Evolutionary conservation across 2,329 filamentous ascomycete genomes (phyloP), one percentile per base, ranked within the genome.

Genomic region (Ophiosphaerella herpotricha): DNA sequence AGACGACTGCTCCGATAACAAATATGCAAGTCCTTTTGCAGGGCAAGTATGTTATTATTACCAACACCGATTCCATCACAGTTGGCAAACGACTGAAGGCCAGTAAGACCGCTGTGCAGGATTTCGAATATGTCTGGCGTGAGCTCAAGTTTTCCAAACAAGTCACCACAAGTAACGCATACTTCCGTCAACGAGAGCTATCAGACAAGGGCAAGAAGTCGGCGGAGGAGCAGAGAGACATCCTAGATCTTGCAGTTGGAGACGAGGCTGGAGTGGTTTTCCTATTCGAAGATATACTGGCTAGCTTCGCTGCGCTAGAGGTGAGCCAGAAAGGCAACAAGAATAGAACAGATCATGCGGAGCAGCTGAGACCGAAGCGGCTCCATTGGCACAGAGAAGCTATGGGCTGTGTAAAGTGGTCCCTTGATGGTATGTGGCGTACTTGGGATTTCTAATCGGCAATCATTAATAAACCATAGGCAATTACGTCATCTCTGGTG

Each of bases 401-500:
- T 41, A 91, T 97, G 7, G 87, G 89, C 62, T 83, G 90, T 8
- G 80, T 96, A 50, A 96, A 94, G 73, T 97, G 92, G 89, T 97
- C 94, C 12, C 80, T 81, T 60, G 94, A 99, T 80, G 92, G 93
- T 90, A 81, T 68, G 80, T 59, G 54, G 55, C 33, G 9, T 24
- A 18, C 11, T 14, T 2, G 1, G n/a, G 8, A 40, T 5, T 50
- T 38, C n/a, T 43, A 11, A 42, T 58, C 38, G 57, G 39, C 16
- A 9, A 2, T 5, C 23, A 13, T 46, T 54, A 13, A 58, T 32
- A 36, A 4, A 16, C 5, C 11, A 21, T 36, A 94, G 90, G 90
- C 43, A 91, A 96, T 68, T 99, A 99, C 72, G 76, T 99, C 51
- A 87, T 99, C 44, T 97, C 94, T 48, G 94, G 94, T 67, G 94